phyloP scores from a whole-genome alignment of 495 filamentous ascomycete genomes.

The Annulohypoxylon bovei region DNA sequence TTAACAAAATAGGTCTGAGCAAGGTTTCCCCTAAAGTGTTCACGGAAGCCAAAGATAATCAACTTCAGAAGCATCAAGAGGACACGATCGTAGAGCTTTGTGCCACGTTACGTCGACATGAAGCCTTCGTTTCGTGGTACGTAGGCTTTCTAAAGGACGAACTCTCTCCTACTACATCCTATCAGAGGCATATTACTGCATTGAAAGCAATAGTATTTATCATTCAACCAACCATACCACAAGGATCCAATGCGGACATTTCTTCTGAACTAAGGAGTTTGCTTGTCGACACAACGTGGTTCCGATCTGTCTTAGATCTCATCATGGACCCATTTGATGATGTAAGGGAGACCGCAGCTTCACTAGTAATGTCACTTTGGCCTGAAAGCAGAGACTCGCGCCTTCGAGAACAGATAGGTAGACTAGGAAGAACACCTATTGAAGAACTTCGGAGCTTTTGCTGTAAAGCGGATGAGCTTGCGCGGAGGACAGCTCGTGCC shows the following conservation, averaged over 20 bases:
- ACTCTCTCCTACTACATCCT: conserved; percentile 78
- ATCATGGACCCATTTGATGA: conserved; percentile 93
- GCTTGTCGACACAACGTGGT: conserved; percentile 59
- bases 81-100: neutral
- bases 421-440: conserved; percentile 25
- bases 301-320: conserved; percentile 77
- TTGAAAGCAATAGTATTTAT: conserved; percentile 72
- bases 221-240: conserved; percentile 53
- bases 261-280: conserved; percentile 30
- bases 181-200: conserved; percentile 85
- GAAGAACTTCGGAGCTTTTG: conserved; percentile 51
- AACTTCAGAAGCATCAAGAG: conserved; percentile 31
- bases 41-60: neutral
- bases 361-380: conserved; percentile 61
- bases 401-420: conserved; percentile 26
- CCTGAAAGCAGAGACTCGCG: conserved; percentile 39
- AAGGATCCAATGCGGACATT: conserved; percentile 12
- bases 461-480: conserved; percentile 65
- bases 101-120: conserved; percentile 54
- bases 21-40: neutral
- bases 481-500: conserved; percentile 74
- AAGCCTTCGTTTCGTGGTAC: conserved; percentile 74
- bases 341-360: conserved; percentile 73
- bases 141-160: conserved; percentile 74
- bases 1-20: conserved; percentile 6